phyloP scores from a whole-genome alignment of 345 rosid genomes.

The Erucastrum elatum region DNA sequence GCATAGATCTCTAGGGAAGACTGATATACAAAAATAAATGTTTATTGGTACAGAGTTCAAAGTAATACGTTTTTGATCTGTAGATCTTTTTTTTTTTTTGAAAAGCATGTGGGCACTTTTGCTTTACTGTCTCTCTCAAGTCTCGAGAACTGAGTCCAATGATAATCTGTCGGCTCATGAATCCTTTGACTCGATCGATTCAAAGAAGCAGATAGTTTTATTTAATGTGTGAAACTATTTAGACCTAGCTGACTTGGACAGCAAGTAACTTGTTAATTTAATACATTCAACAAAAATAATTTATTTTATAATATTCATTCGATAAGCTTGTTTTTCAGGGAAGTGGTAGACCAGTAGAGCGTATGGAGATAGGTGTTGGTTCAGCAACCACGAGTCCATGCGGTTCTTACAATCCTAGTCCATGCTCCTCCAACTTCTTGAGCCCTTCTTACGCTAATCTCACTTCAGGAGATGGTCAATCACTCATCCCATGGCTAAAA shows the following conservation, averaged over 20 bases:
- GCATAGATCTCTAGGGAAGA: slow-evolving; percentile 50
- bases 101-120: slow-evolving; percentile 32
- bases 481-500: slow-evolving; percentile 94
- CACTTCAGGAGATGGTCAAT: slow-evolving; percentile 64
- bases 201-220: no score
- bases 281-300: no score
- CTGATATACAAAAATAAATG: slow-evolving; percentile 10
- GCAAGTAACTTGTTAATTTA: no score
- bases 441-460: slow-evolving; percentile 72
- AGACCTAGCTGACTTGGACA: no score
- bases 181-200: slow-evolving; percentile 5
- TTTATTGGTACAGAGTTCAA: slow-evolving; percentile 31
- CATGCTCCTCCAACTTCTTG: slow-evolving; percentile 74
- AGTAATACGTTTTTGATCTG: slow-evolving; percentile 31
- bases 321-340: slow-evolving; percentile 50
- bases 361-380: slow-evolving; percentile 65
- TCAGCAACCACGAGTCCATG: slow-evolving; percentile 74
- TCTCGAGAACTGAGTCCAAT: slow-evolving; percentile 33
- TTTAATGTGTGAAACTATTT: no score
- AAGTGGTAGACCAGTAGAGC: slow-evolving; percentile 82
- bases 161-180: slow-evolving; percentile 35
- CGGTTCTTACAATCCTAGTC: slow-evolving; percentile 37
- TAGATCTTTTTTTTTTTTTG: slow-evolving; percentile 14
- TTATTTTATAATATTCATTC: no score
- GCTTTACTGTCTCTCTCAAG: slow-evolving; percentile 34